phyloP scores from a whole-genome alignment of 2,329 filamentous ascomycete species.

The Claviceps paspali region DNA sequence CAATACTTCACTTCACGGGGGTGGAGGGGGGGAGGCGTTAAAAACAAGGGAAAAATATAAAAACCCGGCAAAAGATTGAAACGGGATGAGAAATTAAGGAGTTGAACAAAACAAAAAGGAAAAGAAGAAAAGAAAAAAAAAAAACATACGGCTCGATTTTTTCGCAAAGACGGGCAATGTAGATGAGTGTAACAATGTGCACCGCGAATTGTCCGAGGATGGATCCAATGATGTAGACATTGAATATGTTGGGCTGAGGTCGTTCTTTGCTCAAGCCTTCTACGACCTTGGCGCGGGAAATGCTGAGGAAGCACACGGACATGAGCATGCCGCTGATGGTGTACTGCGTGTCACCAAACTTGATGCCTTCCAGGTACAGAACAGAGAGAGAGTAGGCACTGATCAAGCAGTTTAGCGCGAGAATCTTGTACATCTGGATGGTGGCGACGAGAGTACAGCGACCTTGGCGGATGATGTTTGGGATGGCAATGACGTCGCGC shows the following conservation, averaged over 20 bases:
- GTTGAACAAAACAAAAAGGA: no score
- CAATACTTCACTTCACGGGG: no score
- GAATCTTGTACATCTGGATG: slow-evolving; percentile 99
- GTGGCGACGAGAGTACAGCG: slow-evolving; percentile 95
- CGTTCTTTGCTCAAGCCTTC: slow-evolving; percentile 93
- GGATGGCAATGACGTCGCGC: slow-evolving; percentile 89
- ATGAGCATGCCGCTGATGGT: slow-evolving; percentile 99
- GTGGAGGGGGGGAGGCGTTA: neutral
- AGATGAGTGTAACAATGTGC: slow-evolving; percentile 87
- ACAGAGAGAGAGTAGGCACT: slow-evolving; percentile 95
- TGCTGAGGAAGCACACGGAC: slow-evolving; percentile 97
- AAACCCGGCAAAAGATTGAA: no score
- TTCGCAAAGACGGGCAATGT: slow-evolving; percentile 82
- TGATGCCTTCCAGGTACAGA: slow-evolving; percentile 93
- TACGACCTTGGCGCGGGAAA: slow-evolving; percentile 92
- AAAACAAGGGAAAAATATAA: no score
- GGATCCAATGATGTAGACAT: slow-evolving; percentile 95
- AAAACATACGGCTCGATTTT: slow-evolving; percentile 64
- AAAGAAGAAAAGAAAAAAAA: neutral
- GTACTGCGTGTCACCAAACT: slow-evolving; percentile 95
- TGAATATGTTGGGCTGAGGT: slow-evolving; percentile 97
- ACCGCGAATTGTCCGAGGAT: slow-evolving; percentile 95
- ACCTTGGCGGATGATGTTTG: slow-evolving; percentile 96
- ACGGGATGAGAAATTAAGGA: no score
- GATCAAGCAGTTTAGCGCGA: slow-evolving; percentile 93